These are phyloP conservation scores for Neurospora sp. DNA, from an alignment of 495 filamentous ascomycete genomes.

Conservation along the genomic window DNA sequence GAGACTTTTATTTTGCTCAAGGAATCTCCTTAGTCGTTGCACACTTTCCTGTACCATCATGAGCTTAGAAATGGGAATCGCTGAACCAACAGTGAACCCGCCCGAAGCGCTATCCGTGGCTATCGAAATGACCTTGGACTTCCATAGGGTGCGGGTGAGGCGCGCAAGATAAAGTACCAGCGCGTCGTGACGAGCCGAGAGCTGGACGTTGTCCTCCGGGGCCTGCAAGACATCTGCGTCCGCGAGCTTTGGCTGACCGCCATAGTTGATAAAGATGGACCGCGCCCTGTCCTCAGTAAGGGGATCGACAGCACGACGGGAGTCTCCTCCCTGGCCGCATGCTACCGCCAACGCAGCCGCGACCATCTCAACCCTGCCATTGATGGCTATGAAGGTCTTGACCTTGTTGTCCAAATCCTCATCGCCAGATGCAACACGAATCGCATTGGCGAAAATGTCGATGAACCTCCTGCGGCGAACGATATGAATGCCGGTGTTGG, in stretches of 20 bases:
- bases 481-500: conserved; percentile 78
- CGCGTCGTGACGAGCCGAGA: conserved; percentile 82
- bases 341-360: conserved; percentile 93
- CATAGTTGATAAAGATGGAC: conserved; percentile 79
- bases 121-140: conserved; percentile 39
- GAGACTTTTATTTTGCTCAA: conserved; percentile 72
- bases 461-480: conserved; percentile 76
- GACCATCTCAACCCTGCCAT: conserved; percentile 77
- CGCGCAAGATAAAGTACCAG: conserved; percentile 79
- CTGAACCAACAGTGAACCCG: conserved; percentile 49
- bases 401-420: conserved; percentile 73
- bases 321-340: conserved; percentile 79
- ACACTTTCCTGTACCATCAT: conserved; percentile 70
- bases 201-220: conserved; percentile 64
- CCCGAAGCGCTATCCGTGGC: conserved; percentile 38
- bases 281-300: conserved; percentile 73
- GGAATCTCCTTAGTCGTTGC: conserved; percentile 65
- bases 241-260: conserved; percentile 68
- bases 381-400: conserved; percentile 68
- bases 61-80: conserved; percentile 54
- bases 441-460: conserved; percentile 80
- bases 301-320: conserved; percentile 66
- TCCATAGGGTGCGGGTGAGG: conserved; percentile 81
- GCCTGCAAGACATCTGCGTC: conserved; percentile 57
- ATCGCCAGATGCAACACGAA: conserved; percentile 59